These are phyloP conservation scores for Kalmusia sp. DNA, from an alignment of 2,329 filamentous ascomycete genomes.

Conservation along the genomic window DNA sequence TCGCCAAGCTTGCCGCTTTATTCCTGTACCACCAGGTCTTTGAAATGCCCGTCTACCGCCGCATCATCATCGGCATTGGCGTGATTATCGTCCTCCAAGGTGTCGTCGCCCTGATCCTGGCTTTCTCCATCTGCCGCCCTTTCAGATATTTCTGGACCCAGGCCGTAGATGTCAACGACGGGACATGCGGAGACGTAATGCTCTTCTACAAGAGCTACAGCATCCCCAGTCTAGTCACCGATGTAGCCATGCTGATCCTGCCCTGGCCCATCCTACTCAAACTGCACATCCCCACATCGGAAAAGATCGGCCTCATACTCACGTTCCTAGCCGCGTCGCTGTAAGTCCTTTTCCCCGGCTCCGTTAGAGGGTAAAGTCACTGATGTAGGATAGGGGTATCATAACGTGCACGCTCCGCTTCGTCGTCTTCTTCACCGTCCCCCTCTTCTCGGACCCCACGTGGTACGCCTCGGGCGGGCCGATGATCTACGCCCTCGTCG, in stretches of 20 bases:
- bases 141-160: conserved; percentile 18
- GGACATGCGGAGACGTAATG: conserved; percentile 13
- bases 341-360: not conserved
- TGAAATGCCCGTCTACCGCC: conserved; percentile 7
- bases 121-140: conserved; percentile 13
- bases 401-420: conserved; percentile 6
- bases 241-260: conserved; percentile 12
- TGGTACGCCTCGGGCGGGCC: conserved; percentile 7
- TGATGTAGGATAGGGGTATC: not conserved
- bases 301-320: conserved; percentile 1
- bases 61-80: conserved; percentile 8
- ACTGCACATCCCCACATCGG: not conserved
- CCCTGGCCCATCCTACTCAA: conserved; percentile 10
- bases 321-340: conserved; percentile 8
- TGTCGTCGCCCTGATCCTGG: conserved; percentile 10
- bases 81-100: conserved; percentile 14
- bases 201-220: conserved; percentile 15
- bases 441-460: conserved; percentile 1
- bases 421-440: conserved; percentile 1
- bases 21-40: conserved; percentile 17
- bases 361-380: not conserved
- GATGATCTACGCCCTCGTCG: conserved; percentile 9
- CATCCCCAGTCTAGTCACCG: conserved; percentile 14
- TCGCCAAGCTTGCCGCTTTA: conserved; percentile 13
- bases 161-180: conserved; percentile 8